Conservation (phyloP, 2,329 filamentous ascomycete species). For the Arthrocladium fulminans region DNA sequence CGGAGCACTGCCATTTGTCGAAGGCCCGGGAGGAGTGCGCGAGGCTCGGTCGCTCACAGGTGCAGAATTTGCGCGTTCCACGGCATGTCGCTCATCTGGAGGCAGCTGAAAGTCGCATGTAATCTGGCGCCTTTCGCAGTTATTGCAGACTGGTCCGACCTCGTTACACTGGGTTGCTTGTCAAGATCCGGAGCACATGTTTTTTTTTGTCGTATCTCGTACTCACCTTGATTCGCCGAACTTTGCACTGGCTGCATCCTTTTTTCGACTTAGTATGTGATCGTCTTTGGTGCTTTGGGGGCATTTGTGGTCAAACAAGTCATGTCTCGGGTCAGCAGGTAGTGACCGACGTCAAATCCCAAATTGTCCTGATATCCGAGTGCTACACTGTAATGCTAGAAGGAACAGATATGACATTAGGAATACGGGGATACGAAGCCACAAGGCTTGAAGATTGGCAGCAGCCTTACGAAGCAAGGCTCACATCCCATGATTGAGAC, state of each 20-base stretch:
- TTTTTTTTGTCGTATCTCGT: slow-evolving; percentile 8
- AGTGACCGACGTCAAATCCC: not conserved
- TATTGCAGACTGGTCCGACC: slow-evolving; percentile 27
- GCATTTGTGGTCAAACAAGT: slow-evolving; percentile 13
- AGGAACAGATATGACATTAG: not conserved
- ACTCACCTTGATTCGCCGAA: slow-evolving; percentile 32
- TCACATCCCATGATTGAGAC: not conserved
- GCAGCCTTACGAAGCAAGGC: not conserved
- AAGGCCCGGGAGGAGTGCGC: slow-evolving; percentile 3
- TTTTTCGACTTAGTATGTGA: slow-evolving; percentile 33
- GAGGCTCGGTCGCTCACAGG: slow-evolving; percentile 6
- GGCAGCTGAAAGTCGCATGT: slow-evolving; percentile 28
- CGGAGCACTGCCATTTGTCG: slow-evolving; percentile 8
- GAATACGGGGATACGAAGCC: not conserved
- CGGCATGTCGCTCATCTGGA: slow-evolving; percentile 9
- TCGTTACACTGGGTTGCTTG: slow-evolving; percentile 29
- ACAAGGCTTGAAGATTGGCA: not conserved
- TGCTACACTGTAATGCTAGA: not conserved
- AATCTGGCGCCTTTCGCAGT: slow-evolving; percentile 31
- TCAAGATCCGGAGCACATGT: slow-evolving; percentile 7
- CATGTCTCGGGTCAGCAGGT: not conserved
- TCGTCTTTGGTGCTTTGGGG: slow-evolving; percentile 22
- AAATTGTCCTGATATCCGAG: not conserved
- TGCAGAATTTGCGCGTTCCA: not conserved
- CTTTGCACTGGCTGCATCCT: slow-evolving; percentile 33